Percentiles rank a stretch among this genome's conserved stretches.
phyloP scores from a whole-genome alignment of 1,284 basidiomycete genomes.

The Boletus sp. region DNA sequence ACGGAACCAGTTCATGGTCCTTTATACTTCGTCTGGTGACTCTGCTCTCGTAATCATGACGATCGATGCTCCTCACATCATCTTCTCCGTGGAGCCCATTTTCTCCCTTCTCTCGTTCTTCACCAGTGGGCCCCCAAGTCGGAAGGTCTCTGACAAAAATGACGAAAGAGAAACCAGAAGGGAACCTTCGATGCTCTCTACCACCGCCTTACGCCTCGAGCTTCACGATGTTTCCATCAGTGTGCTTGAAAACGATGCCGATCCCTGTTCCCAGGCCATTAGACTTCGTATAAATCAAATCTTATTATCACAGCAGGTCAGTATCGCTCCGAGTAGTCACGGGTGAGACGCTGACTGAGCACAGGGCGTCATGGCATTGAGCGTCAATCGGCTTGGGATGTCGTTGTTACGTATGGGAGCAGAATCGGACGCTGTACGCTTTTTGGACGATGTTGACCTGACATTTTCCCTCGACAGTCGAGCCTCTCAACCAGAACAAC shows the following conservation, averaged over 20 bases:
- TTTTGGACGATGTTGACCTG: conserved; percentile 92
- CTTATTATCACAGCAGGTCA: conserved; percentile 88
- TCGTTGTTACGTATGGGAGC: conserved; percentile 90
- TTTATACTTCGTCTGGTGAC: conserved; percentile 78
- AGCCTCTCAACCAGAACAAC: conserved; percentile 69
- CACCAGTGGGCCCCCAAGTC: conserved; percentile 54
- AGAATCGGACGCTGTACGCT: conserved; percentile 80
- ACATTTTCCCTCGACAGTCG: conserved; percentile 87
- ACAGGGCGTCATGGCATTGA: conserved; percentile 82
- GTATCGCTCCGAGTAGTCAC: conserved; percentile 2
- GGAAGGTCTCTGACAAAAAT: conserved; percentile 22
- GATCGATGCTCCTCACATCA: conserved; percentile 90
- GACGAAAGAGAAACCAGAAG: conserved; percentile 13
- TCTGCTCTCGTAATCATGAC: conserved; percentile 80
- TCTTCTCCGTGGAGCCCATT: conserved; percentile 92
- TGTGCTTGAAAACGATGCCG: conserved; percentile 84
- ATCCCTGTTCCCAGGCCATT: conserved; percentile 84
- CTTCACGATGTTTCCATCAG: conserved; percentile 91
- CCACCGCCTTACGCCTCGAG: conserved; percentile 77
- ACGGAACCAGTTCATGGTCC: conserved; percentile 93
- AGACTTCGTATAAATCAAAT: conserved; percentile 83
- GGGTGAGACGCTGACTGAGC: conserved; percentile 9
- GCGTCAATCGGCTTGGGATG: conserved; percentile 87
- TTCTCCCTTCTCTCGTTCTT: conserved; percentile 90
- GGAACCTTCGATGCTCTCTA: conserved; percentile 24